Percentiles rank a stretch among this genome's conserved stretches.
Evolutionary conservation across 805 yeast species (phyloP).

Genomic region (Kuraishia capsulata): DNA sequence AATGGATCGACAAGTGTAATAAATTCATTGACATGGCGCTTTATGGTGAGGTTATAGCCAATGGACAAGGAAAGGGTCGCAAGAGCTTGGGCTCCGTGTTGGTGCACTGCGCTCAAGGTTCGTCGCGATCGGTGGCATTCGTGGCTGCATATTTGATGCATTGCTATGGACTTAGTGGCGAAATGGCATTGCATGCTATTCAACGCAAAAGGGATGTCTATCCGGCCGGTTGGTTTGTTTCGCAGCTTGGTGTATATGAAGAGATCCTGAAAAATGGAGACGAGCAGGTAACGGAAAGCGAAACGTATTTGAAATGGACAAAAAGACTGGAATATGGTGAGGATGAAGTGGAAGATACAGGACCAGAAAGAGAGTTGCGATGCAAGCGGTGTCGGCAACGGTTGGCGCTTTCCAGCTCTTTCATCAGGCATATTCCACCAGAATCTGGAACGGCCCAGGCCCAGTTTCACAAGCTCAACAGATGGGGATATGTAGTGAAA

Average conservation of each 20-base stretch:
- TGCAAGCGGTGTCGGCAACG: constrained; percentile 77
- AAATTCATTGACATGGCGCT: constrained; percentile 60
- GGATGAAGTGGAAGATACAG: constrained; percentile 7
- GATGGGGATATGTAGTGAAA: constrained; percentile 27
- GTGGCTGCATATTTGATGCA: constrained; percentile 40
- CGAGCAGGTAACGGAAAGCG: constrained; percentile 13
- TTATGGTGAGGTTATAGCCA: constrained; percentile 27
- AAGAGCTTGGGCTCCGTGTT: constrained; percentile 35
- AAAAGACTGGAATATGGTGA: not conserved
- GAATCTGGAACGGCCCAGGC: constrained; percentile 55
- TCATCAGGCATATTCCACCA: constrained; percentile 62
- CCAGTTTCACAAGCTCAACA: constrained; percentile 41
- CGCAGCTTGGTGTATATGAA: constrained; percentile 62
- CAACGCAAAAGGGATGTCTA: constrained; percentile 50
- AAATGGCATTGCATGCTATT: constrained; percentile 71
- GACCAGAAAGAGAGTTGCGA: constrained; percentile 31
- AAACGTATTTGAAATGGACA: constrained; percentile 33
- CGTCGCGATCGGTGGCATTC: constrained; percentile 38
- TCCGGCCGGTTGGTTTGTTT: constrained; percentile 69
- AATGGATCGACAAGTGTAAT: constrained; percentile 51
- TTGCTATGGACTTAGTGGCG: constrained; percentile 41
- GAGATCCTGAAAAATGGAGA: constrained; percentile 22
- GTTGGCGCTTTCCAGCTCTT: constrained; percentile 54
- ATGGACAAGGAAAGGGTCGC: constrained; percentile 14
- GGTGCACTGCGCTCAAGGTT: constrained; percentile 45